Evolutionary conservation across 169 alveolate species (phyloP), one percentile per base, ranked within the genome.

Genomic region (Plasmodium reichenowi): DNA sequence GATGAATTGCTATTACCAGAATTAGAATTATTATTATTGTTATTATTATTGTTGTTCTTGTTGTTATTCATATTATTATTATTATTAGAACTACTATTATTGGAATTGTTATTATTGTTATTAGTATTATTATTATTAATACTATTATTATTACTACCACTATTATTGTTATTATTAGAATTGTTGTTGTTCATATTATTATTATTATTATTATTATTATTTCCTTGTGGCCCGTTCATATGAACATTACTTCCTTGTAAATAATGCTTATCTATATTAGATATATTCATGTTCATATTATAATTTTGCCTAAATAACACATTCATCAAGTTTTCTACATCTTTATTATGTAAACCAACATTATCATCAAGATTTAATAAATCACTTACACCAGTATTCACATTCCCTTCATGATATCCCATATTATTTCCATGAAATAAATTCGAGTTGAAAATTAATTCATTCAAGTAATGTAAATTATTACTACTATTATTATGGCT

Each of bases 301-400:
- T 83, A 83, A 59, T 71, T 83, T 38, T 83, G 83, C n/a, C 91
- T 52, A 70, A 83, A 83, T 17, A 83, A 48, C 2, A 73, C 67
- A 70, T 59, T 71, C 83, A 83, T 70, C 20, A 83, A 63, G 8
- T 12, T 32, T 83, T 83, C 74, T 15, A 63, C 67, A 6, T 83
- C 91, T 58, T 83, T 83, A 43, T 59, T 83, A 4, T 83, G 91
- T 20, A 83, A 43, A 12, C 73, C 85, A 22, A 83, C 38, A 71
- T 68, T 83, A 3, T 68, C 91, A 17, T 83, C 91, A 32, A 71
- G 15, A 38, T 68, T 56, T 59, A 78, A 15, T 3, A 83, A 12
- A 0, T 83, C 91, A 59, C 29, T 83, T 17, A 20, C 17, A 32
- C 17, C 59, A 13, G 32, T 83, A 60, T 50, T 59, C 7, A 83